Base-by-base conservation (phyloP, 495 filamentous ascomycete genomes). In the Astrocystis sublimbata region DNA sequence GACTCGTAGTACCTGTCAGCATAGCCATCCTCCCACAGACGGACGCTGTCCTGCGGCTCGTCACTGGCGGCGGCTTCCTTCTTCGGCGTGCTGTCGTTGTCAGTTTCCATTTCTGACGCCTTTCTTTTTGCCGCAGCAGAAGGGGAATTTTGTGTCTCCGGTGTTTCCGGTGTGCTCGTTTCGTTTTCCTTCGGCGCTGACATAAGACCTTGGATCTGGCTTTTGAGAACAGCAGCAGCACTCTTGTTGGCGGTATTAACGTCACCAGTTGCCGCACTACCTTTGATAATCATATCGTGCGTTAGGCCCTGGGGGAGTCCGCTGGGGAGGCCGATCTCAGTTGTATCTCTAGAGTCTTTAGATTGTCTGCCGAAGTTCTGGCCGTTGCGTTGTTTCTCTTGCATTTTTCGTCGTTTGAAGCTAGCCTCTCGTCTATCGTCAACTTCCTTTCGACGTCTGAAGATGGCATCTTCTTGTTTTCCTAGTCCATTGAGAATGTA, bases 391-490 rank as follows among this genome's bases (percentile, higher is more conserved):
- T 68, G 78, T 35, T 88, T 79, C 35, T 91, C 83, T 61, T 86
- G 77, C 50, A 92, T 76, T 69, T 91, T 92, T 56, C 92, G 84
- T 65, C 92, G 78, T 75, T 90, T 94, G 60, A 84, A 83, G 60
- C 86, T 86, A 12, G 89, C 92, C 66, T 89, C 88, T 61, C 87
- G 85, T 64, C 90, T 85, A 50, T 96, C 91, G 53, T 97, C 93
- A 0, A 80, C 84, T 71, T 96, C 86, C 69, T 88, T 86, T 62
- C 94, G 85, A 58, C 93, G 86, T 41, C 81, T 82, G 75, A 99
- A 99, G 64, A 99, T 99, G 21, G 88, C 89, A 70, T 93, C 92
- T 77, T 99, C 94, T 71, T 97, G 93, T 70, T 93, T 96, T 8
- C 91, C 93, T 9, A 99, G 82, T 2, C 92, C 93, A 63, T 88